Percentiles rank a stretch among this genome's conserved stretches.
Conservation (phyloP, 805 yeast genomes). For the Teunomyces kruisii region DNA sequence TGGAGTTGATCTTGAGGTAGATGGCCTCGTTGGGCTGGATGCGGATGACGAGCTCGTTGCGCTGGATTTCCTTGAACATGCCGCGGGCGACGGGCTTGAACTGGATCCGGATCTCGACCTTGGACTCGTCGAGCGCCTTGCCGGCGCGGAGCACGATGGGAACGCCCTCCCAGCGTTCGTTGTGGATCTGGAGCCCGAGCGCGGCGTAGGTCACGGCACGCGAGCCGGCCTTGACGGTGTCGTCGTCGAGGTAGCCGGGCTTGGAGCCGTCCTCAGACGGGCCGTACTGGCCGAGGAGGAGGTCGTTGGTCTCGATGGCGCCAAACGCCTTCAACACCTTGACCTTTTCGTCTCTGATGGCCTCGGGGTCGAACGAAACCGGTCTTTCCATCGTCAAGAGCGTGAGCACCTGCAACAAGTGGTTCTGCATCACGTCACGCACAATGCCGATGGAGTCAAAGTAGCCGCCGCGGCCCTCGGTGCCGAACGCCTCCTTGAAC, state of each 20-base stretch:
- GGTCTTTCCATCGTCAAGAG: constrained; percentile 96
- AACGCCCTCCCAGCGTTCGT: constrained; percentile 98
- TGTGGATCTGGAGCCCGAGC: constrained; percentile 69
- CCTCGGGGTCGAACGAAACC: constrained; percentile 84
- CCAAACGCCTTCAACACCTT: constrained; percentile 82
- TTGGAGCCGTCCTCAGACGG: constrained; percentile 82
- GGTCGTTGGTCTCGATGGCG: constrained; percentile 61
- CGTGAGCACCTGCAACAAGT: constrained; percentile 88
- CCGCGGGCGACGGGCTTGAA: constrained; percentile 84
- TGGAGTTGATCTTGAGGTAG: constrained; percentile 88
- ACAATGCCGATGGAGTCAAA: constrained; percentile 93
- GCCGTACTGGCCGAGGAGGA: constrained; percentile 84
- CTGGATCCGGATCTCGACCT: constrained; percentile 94
- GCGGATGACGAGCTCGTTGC: constrained; percentile 92
- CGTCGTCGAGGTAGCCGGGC: constrained; percentile 91
- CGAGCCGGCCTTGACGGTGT: constrained; percentile 78
- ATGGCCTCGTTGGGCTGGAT: constrained; percentile 95
- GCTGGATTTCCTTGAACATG: constrained; percentile 73
- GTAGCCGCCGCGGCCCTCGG: constrained; percentile 99
- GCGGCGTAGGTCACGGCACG: constrained; percentile 96
- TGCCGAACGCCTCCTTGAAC: constrained; percentile 97
- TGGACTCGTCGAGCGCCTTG: constrained; percentile 91
- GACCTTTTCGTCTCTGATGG: constrained; percentile 94
- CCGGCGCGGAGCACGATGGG: constrained; percentile 96
- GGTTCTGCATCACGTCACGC: constrained; percentile 98